Percentiles rank a stretch among this genome's conserved stretches.
phyloP scores from a whole-genome alignment of 192 early-diverging fungal genomes.

The Coemansia aciculifera region DNA sequence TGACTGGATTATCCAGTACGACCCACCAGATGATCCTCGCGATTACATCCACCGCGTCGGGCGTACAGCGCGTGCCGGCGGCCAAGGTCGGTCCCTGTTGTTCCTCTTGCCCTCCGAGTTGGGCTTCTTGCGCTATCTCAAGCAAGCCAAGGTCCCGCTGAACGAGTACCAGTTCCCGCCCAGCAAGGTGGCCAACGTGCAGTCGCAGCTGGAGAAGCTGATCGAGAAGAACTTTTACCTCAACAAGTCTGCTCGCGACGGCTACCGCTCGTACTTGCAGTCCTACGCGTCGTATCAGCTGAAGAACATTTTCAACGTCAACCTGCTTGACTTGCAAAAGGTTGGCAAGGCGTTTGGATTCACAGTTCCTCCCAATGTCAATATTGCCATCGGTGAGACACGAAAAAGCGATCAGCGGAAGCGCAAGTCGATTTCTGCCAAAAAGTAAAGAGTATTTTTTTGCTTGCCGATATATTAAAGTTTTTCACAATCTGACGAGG shows the following conservation, averaged over 20 bases:
- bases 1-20: conserved; percentile 99
- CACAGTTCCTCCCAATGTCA: conserved; percentile 93
- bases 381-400: conserved; percentile 53
- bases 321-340: conserved; percentile 85
- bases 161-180: conserved; percentile 99
- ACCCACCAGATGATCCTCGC: conserved; percentile 99
- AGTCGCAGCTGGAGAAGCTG: conserved; percentile 93
- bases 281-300: conserved; percentile 94
- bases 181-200: conserved; percentile 94
- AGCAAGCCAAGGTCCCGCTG: conserved; percentile 97
- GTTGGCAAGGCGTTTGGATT: conserved; percentile 96
- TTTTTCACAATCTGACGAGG: too few relatives aligned
- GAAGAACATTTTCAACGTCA: conserved; percentile 96
- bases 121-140: conserved; percentile 94
- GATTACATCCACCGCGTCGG: conserved; percentile 96
- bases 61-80: conserved; percentile 92
- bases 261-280: conserved; percentile 93
- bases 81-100: conserved; percentile 87
- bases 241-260: conserved; percentile 92
- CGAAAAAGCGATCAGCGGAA: conserved; percentile 51
- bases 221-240: conserved; percentile 98
- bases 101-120: conserved; percentile 93
- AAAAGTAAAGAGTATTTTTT: conserved; percentile 16
- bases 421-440: conserved; percentile 45
- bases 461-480: background rate